phyloP scores from a whole-genome alignment of 768 basidiomycete genomes.

The Amanita jacksonii region DNA sequence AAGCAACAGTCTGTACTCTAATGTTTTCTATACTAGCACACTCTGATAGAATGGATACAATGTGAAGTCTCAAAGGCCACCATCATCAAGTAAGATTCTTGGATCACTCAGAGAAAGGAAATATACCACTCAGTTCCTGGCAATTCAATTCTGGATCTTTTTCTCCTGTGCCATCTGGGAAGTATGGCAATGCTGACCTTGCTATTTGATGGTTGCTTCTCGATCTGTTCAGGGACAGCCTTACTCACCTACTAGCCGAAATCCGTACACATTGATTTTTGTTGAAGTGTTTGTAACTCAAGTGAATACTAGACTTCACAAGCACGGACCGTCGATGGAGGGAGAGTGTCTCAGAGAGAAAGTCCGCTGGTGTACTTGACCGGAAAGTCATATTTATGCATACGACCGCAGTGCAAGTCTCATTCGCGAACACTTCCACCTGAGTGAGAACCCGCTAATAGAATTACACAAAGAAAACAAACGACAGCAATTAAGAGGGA shows the following conservation, averaged over 20 bases:
- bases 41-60: not conserved
- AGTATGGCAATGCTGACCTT: constrained; percentile 6
- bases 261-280: not conserved
- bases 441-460: too few relatives aligned
- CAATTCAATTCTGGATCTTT: constrained; percentile 2
- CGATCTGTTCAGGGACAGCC: not conserved
- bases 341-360: too few relatives aligned
- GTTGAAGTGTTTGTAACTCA: too few relatives aligned
- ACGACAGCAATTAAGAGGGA: too few relatives aligned
- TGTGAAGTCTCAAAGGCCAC: constrained; percentile 1
- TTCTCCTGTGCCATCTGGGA: constrained; percentile 6
- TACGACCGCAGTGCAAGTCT: too few relatives aligned
- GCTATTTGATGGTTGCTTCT: constrained; percentile 8
- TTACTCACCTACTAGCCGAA: not conserved
- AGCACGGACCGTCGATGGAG: too few relatives aligned
- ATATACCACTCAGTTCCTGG: constrained; percentile 5
- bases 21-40: constrained; percentile 4
- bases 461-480: too few relatives aligned
- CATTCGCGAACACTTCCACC: too few relatives aligned
- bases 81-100: constrained; percentile 1
- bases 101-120: constrained; percentile 1
- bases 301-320: too few relatives aligned
- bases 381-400: too few relatives aligned
- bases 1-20: constrained; percentile 1
- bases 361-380: too few relatives aligned